Conservation (phyloP, 352 stramenopile genomes). For the Plasmopara muralis region DNA sequence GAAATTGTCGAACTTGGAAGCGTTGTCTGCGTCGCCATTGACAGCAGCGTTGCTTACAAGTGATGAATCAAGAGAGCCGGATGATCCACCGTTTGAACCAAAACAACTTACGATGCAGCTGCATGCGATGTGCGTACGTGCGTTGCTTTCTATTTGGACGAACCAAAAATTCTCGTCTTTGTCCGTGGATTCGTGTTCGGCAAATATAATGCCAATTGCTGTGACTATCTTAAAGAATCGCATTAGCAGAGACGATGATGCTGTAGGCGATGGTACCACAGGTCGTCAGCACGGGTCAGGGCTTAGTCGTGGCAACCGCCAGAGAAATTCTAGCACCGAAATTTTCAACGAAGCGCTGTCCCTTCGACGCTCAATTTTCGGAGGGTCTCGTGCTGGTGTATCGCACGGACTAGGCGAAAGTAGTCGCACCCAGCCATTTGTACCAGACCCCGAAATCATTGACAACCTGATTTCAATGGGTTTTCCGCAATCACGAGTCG, state of each 20-base stretch:
- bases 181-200: constrained; percentile 44
- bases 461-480: constrained; percentile 94
- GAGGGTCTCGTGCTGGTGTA: constrained; percentile 11
- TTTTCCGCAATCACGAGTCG: constrained; percentile 85
- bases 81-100: constrained; percentile 37
- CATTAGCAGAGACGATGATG: constrained; percentile 38
- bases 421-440: constrained; percentile 57
- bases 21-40: constrained; percentile 51
- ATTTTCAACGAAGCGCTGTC: constrained; percentile 40
- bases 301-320: constrained; percentile 25
- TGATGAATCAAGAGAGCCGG: constrained; percentile 32
- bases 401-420: constrained; percentile 19
- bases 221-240: constrained; percentile 76
- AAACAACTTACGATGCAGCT: constrained; percentile 51
- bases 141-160: constrained; percentile 55
- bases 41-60: constrained; percentile 53
- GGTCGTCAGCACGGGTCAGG: constrained; percentile 30
- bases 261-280: constrained; percentile 22
- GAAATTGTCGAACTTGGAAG: constrained; percentile 61
- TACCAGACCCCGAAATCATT: constrained; percentile 86
- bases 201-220: constrained; percentile 58
- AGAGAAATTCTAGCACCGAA: constrained; percentile 26
- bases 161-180: constrained; percentile 38
- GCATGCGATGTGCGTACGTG: constrained; percentile 50
- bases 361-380: constrained; percentile 48